phyloP scores from a whole-genome alignment of 2,329 filamentous ascomycete species.

The Epichloe gansuensis region DNA sequence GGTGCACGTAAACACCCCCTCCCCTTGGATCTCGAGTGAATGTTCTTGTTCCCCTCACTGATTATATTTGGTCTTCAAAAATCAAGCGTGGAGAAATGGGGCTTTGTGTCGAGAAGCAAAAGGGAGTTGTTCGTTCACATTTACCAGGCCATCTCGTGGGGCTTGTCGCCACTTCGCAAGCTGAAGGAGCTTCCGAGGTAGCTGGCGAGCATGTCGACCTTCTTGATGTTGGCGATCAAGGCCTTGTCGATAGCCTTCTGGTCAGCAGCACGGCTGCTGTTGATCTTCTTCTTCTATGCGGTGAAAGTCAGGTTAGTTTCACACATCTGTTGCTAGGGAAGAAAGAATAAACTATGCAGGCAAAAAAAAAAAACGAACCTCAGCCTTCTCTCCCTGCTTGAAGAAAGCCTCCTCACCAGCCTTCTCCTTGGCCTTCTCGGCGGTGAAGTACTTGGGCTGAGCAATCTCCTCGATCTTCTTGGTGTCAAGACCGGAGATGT shows the following conservation, averaged over 20 bases:
- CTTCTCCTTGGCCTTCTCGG: conserved; percentile 93
- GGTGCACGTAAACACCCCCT: not conserved
- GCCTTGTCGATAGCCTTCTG: conserved; percentile 99
- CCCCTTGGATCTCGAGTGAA: not conserved
- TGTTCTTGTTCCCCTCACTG: not conserved
- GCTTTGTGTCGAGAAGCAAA: not conserved
- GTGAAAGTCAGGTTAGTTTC: conserved; percentile 10
- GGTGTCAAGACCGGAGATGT: conserved; percentile 74
- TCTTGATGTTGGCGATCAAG: conserved; percentile 91
- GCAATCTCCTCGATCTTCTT: conserved; percentile 76
- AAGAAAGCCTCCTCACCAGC: conserved; percentile 97
- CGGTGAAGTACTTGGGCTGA: conserved; percentile 83
- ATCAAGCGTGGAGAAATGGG: not conserved
- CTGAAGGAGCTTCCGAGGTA: conserved; percentile 96
- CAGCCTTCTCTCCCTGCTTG: conserved; percentile 95
- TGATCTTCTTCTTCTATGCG: conserved; percentile 88
- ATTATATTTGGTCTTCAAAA: conserved; percentile 6
- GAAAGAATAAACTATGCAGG: not conserved
- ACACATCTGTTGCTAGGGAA: not conserved
- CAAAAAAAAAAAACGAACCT: conserved; percentile 48
- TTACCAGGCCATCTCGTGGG: conserved; percentile 99
- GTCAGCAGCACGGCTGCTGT: conserved; percentile 83
- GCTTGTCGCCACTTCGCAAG: conserved; percentile 98
- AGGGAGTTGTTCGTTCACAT: conserved; percentile 15
- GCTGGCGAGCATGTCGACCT: conserved; percentile 84